A percentile compares a stretch with the other conserved stretches of the same genome.
These are phyloP conservation scores for Cystobasidiaceae sp. DNA, from an alignment of 1,284 basidiomycete species.

Conservation along the genomic window DNA sequence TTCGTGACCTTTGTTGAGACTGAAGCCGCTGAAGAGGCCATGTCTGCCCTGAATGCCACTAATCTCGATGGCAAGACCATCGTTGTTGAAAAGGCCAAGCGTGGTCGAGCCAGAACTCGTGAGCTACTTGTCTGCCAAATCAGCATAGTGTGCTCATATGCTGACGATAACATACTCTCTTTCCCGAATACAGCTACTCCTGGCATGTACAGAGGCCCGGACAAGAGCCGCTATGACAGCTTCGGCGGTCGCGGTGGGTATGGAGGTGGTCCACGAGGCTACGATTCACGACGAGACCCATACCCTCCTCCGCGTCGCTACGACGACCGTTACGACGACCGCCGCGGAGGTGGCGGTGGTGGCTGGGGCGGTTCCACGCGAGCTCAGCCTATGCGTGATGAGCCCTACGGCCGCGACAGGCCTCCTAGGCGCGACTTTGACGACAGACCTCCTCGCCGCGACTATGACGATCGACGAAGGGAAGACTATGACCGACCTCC, in stretches of 20 bases:
- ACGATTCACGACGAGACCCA: constrained; percentile 2
- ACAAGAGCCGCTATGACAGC: constrained; percentile 59
- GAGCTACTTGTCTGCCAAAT: not conserved
- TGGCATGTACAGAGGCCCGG: constrained; percentile 86
- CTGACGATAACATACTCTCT: not conserved
- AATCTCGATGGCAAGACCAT: constrained; percentile 80
- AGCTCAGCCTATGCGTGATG: constrained; percentile 25
- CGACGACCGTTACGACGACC: constrained; percentile 29
- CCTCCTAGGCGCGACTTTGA: constrained; percentile 42
- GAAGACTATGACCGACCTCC: constrained; percentile 49
- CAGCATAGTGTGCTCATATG: not conserved
- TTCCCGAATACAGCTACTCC: constrained; percentile 60
- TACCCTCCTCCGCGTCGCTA: constrained; percentile 19
- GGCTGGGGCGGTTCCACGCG: constrained; percentile 30
- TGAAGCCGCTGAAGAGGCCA: constrained; percentile 84
- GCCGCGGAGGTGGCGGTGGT: constrained; percentile 27
- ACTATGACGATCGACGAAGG: constrained; percentile 48
- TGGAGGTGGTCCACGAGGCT: too few species aligned
- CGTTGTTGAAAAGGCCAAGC: constrained; percentile 87
- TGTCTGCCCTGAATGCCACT: constrained; percentile 72
- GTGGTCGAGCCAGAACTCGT: constrained; percentile 83
- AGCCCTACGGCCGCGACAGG: constrained; percentile 7
- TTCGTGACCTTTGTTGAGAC: constrained; percentile 89
- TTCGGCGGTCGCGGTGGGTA: constrained; percentile 37
- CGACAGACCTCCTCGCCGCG: constrained; percentile 43